These are phyloP conservation scores for Russula compacta DNA, from an alignment of 768 basidiomycete genomes.

Conservation along the genomic window DNA sequence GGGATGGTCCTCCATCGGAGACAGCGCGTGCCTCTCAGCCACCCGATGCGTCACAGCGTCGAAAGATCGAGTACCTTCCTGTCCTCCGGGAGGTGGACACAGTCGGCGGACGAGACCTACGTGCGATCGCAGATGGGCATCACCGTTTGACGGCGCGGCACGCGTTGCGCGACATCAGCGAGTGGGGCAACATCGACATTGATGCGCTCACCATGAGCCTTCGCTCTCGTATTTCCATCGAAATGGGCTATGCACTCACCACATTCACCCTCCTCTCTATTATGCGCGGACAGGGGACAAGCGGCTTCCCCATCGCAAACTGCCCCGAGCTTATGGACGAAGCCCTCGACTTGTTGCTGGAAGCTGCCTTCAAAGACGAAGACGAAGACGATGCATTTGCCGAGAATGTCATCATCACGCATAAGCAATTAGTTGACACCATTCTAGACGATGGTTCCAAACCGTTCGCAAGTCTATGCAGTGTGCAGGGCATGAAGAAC, in stretches of 20 bases:
- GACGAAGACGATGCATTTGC: conserved; percentile 21
- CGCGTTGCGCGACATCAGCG: conserved; percentile 61
- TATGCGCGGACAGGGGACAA: conserved; percentile 56
- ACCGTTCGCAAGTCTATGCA: conserved; percentile 49
- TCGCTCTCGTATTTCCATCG: conserved; percentile 72
- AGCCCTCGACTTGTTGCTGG: conserved; percentile 77
- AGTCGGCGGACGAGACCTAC: conserved; percentile 74
- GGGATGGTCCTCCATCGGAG: background rate
- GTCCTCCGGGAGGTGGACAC: conserved; percentile 66
- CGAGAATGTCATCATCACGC: conserved; percentile 39
- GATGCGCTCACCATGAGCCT: conserved; percentile 92
- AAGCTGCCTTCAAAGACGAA: conserved; percentile 59
- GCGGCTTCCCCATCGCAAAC: conserved; percentile 67
- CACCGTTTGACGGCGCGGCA: conserved; percentile 38
- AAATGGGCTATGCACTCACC: conserved; percentile 85
- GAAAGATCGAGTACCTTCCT: conserved; percentile 86
- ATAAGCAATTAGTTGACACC: conserved; percentile 52
- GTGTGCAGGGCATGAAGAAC: conserved; percentile 43
- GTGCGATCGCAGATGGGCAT: conserved; percentile 54
- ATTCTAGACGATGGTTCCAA: conserved; percentile 49
- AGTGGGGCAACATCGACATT: conserved; percentile 85
- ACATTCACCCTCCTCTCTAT: conserved; percentile 76
- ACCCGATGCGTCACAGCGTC: conserved; percentile 42
- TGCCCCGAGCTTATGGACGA: conserved; percentile 81
- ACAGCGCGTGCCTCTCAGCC: conserved; percentile 3